These are phyloP conservation scores for Ceratopteris richardii DNA, from an alignment of 75 land plant genomes.

Conservation along the genomic window DNA sequence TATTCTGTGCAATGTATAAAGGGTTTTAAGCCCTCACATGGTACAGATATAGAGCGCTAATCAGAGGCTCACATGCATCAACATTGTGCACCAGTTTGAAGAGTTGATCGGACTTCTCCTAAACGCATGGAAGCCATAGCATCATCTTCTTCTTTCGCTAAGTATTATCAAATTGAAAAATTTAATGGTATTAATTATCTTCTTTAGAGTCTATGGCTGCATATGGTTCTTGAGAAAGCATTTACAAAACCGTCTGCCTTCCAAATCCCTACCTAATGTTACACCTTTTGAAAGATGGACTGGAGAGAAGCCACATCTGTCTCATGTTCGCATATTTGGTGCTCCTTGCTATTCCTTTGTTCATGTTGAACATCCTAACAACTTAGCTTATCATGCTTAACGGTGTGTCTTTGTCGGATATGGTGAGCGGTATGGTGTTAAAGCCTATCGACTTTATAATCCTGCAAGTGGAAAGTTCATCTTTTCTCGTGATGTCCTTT, in stretches of 20 bases:
- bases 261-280: neutral
- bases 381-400: conserved; percentile 8
- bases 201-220: too few relatives aligned
- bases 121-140: too few relatives aligned
- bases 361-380: conserved; percentile 1
- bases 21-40: too few relatives aligned
- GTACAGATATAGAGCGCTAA: too few relatives aligned
- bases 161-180: too few relatives aligned
- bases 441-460: conserved; percentile 2
- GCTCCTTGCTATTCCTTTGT: conserved; percentile 6
- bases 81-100: too few relatives aligned
- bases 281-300: conserved; percentile 5
- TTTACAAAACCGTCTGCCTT: neutral
- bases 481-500: neutral
- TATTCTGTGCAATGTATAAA: too few relatives aligned
- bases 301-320: neutral
- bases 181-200: too few relatives aligned
- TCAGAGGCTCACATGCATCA: too few relatives aligned
- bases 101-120: too few relatives aligned
- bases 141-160: too few relatives aligned
- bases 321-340: conserved; percentile 13
- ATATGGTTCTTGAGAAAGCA: neutral
- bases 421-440: conserved; percentile 6
- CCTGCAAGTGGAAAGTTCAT: neutral
- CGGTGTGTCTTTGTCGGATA: conserved; percentile 10